Evolutionary conservation across 495 filamentous ascomycete species (phyloP).

Genomic region (Neurospora tetrasperma): DNA sequence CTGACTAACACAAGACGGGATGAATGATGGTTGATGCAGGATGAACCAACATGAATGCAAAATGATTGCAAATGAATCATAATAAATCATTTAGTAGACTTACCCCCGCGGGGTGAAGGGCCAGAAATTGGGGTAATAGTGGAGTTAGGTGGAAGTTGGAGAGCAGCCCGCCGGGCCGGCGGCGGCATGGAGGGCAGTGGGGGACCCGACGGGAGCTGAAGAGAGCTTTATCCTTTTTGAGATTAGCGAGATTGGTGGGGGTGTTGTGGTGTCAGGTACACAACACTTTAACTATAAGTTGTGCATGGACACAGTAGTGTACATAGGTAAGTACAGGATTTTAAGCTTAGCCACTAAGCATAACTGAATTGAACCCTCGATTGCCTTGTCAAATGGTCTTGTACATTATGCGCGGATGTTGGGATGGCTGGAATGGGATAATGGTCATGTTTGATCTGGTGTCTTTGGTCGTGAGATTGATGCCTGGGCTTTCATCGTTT

Average conservation of each 20-base stretch:
- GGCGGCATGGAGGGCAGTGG: no score
- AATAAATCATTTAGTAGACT: conserved; percentile 15
- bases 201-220: no score
- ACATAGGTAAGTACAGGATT: no score
- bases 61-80: conserved; percentile 11
- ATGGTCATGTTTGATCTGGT: background rate
- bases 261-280: no score
- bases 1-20: background rate
- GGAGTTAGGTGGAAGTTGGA: no score
- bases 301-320: no score
- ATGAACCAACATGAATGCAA: background rate
- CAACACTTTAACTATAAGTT: no score
- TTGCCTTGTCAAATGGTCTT: background rate
- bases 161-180: no score
- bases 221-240: background rate
- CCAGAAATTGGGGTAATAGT: background rate
- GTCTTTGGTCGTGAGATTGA: background rate
- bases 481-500: background rate
- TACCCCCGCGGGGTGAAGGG: background rate
- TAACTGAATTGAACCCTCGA: background rate
- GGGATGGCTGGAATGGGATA: background rate
- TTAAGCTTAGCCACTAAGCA: background rate
- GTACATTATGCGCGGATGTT: background rate
- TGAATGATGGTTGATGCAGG: background rate
- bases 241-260: background rate